phyloP scores from a whole-genome alignment of 2,329 filamentous ascomycete genomes.

The Calycina marina region DNA sequence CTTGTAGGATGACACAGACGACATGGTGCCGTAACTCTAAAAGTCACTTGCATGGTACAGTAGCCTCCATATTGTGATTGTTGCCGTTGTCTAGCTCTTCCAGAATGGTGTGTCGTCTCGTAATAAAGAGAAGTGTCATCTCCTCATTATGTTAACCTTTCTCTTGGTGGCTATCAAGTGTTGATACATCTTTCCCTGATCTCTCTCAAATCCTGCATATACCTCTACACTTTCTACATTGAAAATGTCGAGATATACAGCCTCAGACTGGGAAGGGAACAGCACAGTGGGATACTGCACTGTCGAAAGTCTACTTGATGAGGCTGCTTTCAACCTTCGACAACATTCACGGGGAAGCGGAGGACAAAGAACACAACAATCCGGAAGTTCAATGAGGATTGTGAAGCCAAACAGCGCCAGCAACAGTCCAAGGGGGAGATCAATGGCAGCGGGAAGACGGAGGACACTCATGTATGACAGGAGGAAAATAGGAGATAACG shows the following conservation, averaged over 20 bases:
- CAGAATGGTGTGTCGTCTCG: slow-evolving; percentile 17
- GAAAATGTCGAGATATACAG: slow-evolving; percentile 16
- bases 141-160: too few relatives aligned
- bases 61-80: slow-evolving; percentile 18
- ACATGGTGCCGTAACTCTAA: slow-evolving; percentile 20
- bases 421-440: slow-evolving; percentile 47
- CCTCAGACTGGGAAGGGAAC: slow-evolving; percentile 10
- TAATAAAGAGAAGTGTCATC: slow-evolving; percentile 6
- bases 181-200: background rate
- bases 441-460: slow-evolving; percentile 33
- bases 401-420: slow-evolving; percentile 52
- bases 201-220: too few relatives aligned
- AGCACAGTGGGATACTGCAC: slow-evolving; percentile 23
- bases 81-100: slow-evolving; percentile 20
- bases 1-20: slow-evolving; percentile 22
- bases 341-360: slow-evolving; percentile 35
- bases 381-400: slow-evolving; percentile 39
- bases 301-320: slow-evolving; percentile 33
- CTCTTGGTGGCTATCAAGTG: too few relatives aligned
- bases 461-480: slow-evolving; percentile 40
- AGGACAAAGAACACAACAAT: slow-evolving; percentile 35
- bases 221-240: too few relatives aligned
- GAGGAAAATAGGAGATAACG: slow-evolving; percentile 21
- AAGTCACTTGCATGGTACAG: slow-evolving; percentile 21
- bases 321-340: slow-evolving; percentile 31